phyloP scores from a whole-genome alignment of 768 basidiomycete species.

The Mycena alexandri region DNA sequence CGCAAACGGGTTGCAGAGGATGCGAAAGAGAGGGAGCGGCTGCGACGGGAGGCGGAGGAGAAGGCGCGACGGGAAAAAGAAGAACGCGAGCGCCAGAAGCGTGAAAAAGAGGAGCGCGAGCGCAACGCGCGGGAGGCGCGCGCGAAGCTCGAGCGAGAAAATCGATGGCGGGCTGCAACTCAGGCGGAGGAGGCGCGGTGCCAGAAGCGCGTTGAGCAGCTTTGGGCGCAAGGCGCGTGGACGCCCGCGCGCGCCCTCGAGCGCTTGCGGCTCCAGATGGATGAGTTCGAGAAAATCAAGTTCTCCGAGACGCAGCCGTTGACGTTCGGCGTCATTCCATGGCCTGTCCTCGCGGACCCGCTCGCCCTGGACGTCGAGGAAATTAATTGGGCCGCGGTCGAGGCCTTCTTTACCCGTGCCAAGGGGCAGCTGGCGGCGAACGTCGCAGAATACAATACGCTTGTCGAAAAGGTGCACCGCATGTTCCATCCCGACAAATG shows the following conservation, averaged over 20 bases:
- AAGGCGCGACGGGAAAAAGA: constrained; percentile 24
- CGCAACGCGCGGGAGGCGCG: constrained; percentile 19
- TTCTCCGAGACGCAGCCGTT: constrained; percentile 42
- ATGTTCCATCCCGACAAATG: constrained; percentile 73
- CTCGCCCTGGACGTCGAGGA: constrained; percentile 56
- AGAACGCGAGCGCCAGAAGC: constrained; percentile 15
- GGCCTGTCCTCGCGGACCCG: constrained; percentile 38
- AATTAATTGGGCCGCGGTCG: constrained; percentile 67
- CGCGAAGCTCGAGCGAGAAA: constrained; percentile 21
- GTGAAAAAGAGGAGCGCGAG: constrained; percentile 28
- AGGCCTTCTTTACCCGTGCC: constrained; percentile 62
- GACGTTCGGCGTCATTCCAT: constrained; percentile 37
- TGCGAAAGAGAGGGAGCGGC: constrained; percentile 10
- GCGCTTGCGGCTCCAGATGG: constrained; percentile 31
- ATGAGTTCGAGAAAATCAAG: constrained; percentile 38
- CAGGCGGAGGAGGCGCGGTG: constrained; percentile 26
- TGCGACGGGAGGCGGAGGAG: constrained; percentile 22
- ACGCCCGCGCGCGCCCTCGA: constrained; percentile 21
- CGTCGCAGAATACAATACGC: constrained; percentile 56
- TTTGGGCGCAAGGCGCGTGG: constrained; percentile 18
- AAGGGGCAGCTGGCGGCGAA: constrained; percentile 43
- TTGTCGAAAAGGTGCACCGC: constrained; percentile 66
- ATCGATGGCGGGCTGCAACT: constrained; percentile 18
- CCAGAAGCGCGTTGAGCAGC: constrained; percentile 9
- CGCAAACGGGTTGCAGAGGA: constrained; percentile 15